Base-by-base conservation (phyloP, 441 rosid genomes). In the Adansonia madagascariensis region DNA sequence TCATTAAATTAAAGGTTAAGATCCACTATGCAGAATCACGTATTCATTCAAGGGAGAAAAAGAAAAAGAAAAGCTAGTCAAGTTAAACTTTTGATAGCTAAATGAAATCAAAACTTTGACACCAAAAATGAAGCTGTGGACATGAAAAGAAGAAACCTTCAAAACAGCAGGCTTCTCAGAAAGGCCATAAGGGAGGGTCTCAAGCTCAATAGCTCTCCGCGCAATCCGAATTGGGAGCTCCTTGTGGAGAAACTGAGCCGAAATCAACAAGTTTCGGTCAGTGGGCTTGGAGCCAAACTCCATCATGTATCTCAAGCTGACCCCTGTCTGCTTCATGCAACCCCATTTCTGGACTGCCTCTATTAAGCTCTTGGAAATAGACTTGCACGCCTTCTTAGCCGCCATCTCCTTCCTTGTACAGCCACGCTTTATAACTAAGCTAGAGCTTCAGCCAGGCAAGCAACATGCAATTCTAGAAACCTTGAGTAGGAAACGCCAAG, bases 251-350 rank as follows among this genome's bases (percentile, higher is more conserved):
- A 95, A 95, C 82, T 94, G 97, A 57, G 97, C 97, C 1, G 97
- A 87, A 43, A 96, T 85, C 76, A 96, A 73, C 77, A 94, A 80
- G 70, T 90, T 94, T 15, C 79, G 85, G 46, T 84, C 81, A 8
- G 69, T 64, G 47, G 69, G 69, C 9, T 64, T 64, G 11, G 69
- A 64, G 41, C 98, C 99, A 71, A 96, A 96, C 73, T 96, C 94
- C 98, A 96, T 92, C 99, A 94, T 96, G 81, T 92, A 94, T 84
- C 96, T 84, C 74, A 94, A 84, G 75, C 97, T 91, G 3, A 96
- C 98, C 27, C 99, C 98, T 0, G 92, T 94, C 81, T 85, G 99
- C 84, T 91, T 96, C 98, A 90, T 89, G 89, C 94, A 80, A 3
- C 98, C 97, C 97, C 97, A 94, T 73, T 86, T 80, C 47, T 81